Base-by-base conservation (phyloP, 306 rosid genomes). In the Rubus parviflorus region DNA sequence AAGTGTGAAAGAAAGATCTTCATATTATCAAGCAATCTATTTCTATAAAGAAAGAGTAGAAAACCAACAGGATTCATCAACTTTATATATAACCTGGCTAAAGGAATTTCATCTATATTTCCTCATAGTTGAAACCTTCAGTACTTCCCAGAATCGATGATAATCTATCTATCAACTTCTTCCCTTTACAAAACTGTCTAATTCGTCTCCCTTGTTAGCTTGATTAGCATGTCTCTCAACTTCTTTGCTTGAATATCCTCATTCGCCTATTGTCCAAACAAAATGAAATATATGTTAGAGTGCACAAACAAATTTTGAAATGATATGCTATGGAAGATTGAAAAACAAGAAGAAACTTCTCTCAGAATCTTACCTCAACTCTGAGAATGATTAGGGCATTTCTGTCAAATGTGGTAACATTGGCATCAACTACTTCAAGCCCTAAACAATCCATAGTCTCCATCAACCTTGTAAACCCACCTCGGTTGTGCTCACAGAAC, bases 381-480 rank as follows among this genome's bases (percentile, higher is more conserved):
- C 81, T 84, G 61, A 94, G 80, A 83, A 84, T 83, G 77, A 68
- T 79, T 40, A 83, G 79, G 66, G 83, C 89, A 81, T 68, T 76
- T 16, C 83, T 86, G 67, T 80, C 80, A 42, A 85, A 64, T 72
- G 92, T 85, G 77, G 91, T 85, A 72, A 87, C 57, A 78, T 90
- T 92, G 75, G 83, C 90, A 84, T 78, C 82, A 73, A 75, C 67
- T 56, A 89, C 93, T 74, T 88, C 85, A 54, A 94, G 83, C 57
- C 94, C 94, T 79, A 88, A 68, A n/a, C 85, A 87, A 85, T 88
- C 77, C 51, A 92, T 73, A 63, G 88, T 88, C 79, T 87, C 89
- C 83, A 94, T 85, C 84, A 92, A 89, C 77, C 84, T 85, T 37
- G 86, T 64, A 82, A 94, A 81, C 23, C 86, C 89, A 15, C 90